Base-by-base conservation (phyloP, 495 filamentous ascomycete genomes). In the Neurospora sp. region DNA sequence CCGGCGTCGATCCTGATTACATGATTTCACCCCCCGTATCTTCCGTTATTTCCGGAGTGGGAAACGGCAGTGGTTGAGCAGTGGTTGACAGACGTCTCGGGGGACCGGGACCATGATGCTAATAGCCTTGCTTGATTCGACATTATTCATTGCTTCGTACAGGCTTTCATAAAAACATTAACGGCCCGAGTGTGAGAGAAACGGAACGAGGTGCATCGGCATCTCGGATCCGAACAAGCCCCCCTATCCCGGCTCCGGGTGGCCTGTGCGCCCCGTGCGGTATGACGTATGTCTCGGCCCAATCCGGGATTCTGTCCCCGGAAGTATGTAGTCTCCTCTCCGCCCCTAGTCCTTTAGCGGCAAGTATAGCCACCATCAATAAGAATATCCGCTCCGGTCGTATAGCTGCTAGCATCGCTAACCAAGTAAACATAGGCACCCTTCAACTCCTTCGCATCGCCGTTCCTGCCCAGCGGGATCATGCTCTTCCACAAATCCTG, bases 391-490 rank as follows among this genome's bases (percentile, higher is more conserved):
- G 82, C 77, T 38, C 87, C 87, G 18, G 85, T 86, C 20, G 83
- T 87, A 69, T 86, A 87, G 3, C 80, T 82, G 80, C 89, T 89
- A 8, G 92, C 92, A 81, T 95, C 91, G 75, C 86, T 89, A 73
- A 85, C 84, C 74, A 95, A 80, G 78, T 94, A 95, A 8, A 94
- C 89, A 80, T 94, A 95, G 6, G 90, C 91, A 6, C 90, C 92
- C 88, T 95, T 95, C 44, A 95, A 79, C 87, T 95, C 92, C 86
- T 93, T 92, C 0, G 92, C 91, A 37, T 91, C 82, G 40, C 91
- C 92, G 68, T 91, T 84, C 20, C 92, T 86, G 27, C 89, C 90
- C 85, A 94, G 86, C 4, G 92, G 92, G 68, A 93, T 93, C 91
- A 93, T 94, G 73, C 81, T 84, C 76, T 85, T 85, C 92, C 92